These are phyloP conservation scores for Metschnikowia amazonensis DNA, from an alignment of 805 yeast genomes.

Conservation along the genomic window DNA sequence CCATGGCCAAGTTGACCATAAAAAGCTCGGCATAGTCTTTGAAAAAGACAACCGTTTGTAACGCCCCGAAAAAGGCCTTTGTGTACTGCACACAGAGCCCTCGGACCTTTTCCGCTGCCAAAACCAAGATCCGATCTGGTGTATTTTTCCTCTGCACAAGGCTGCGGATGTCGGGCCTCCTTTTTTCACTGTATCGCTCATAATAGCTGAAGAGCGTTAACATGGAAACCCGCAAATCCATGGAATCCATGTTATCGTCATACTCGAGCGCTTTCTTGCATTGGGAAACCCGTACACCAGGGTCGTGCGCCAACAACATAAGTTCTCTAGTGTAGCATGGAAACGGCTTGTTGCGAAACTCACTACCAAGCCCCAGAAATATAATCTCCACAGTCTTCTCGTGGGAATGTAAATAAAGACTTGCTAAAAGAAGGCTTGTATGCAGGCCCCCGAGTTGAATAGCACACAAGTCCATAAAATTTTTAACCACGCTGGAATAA, in stretches of 20 bases:
- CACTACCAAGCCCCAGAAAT: slow-evolving; percentile 27
- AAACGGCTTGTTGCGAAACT: slow-evolving; percentile 17
- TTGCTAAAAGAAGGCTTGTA: neutral
- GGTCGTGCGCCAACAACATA: slow-evolving; percentile 22
- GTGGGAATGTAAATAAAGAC: neutral
- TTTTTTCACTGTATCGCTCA: neutral
- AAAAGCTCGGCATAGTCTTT: neutral
- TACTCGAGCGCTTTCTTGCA: slow-evolving; percentile 9
- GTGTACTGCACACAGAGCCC: slow-evolving; percentile 4
- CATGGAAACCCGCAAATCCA: slow-evolving; percentile 22
- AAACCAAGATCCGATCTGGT: neutral
- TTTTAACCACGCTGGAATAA: slow-evolving; percentile 19
- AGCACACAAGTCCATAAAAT: slow-evolving; percentile 22
- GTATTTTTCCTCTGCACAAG: neutral
- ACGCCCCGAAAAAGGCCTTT: slow-evolving; percentile 1
- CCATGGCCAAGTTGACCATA: neutral
- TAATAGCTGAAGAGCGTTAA: slow-evolving; percentile 5
- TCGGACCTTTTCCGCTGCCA: slow-evolving; percentile 1
- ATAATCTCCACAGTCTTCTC: slow-evolving; percentile 28
- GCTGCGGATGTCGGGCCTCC: slow-evolving; percentile 1
- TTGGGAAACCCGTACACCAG: slow-evolving; percentile 11
- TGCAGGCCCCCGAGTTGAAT: slow-evolving; percentile 13
- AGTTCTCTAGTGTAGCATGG: slow-evolving; percentile 28
- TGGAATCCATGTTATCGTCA: slow-evolving; percentile 28
- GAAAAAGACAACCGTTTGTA: neutral